Percentiles rank a stretch among this genome's conserved stretches.
These are phyloP conservation scores for Colletotrichum scovillei DNA, from an alignment of 2,329 filamentous ascomycete species.

Conservation along the genomic window DNA sequence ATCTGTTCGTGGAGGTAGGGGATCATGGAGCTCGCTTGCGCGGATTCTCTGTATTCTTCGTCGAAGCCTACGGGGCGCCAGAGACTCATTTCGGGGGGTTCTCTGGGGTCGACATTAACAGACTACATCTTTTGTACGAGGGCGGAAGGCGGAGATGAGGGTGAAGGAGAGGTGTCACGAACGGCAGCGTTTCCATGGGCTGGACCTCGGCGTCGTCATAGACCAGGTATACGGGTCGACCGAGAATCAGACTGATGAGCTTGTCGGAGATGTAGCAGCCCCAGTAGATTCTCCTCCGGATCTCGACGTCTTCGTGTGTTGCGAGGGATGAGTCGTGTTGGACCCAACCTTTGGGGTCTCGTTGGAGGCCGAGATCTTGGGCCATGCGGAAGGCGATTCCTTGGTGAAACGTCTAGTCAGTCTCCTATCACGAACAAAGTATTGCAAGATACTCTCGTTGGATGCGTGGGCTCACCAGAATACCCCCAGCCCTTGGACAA, in stretches of 20 bases:
- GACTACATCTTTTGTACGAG: too few relatives aligned
- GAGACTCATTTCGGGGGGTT: constrained; percentile 38
- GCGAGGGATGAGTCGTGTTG: constrained; percentile 36
- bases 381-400: constrained; percentile 46
- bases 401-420: neutral
- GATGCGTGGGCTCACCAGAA: constrained; percentile 37
- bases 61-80: constrained; percentile 41
- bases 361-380: constrained; percentile 43
- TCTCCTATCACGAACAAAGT: neutral
- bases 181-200: constrained; percentile 25
- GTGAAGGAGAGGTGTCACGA: neutral
- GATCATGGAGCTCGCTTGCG: constrained; percentile 28
- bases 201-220: constrained; percentile 34
- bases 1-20: constrained; percentile 39
- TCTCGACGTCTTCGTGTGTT: constrained; percentile 40
- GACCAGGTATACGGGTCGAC: constrained; percentile 33
- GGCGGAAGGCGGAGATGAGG: neutral
- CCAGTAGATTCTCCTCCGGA: constrained; percentile 44
- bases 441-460: neutral
- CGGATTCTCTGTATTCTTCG: neutral
- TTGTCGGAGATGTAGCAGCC: constrained; percentile 45
- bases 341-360: constrained; percentile 40
- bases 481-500: constrained; percentile 43
- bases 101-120: neutral
- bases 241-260: constrained; percentile 38